phyloP scores from a whole-genome alignment of 768 basidiomycete species.

The Pleurotus sapidus region DNA sequence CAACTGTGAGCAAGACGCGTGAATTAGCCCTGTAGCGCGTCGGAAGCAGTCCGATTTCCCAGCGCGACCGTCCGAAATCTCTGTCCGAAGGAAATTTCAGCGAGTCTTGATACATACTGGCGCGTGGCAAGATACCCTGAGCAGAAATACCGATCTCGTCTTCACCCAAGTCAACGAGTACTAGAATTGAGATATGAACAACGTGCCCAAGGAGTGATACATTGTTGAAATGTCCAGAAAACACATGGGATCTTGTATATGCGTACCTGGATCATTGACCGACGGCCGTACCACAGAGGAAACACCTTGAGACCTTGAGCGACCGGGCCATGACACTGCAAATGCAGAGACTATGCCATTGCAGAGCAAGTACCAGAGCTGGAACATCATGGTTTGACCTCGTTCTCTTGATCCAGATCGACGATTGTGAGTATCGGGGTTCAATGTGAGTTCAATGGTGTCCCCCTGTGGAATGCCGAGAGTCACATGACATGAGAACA shows the following conservation, averaged over 20 bases:
- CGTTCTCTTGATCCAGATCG: no score
- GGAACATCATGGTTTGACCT: no score
- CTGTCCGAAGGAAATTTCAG: conserved; percentile 21
- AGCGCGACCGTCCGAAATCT: conserved; percentile 37
- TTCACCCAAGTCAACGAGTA: not conserved
- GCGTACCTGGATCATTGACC: conserved; percentile 1
- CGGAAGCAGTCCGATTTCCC: conserved; percentile 65
- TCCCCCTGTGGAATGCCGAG: no score
- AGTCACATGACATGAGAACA: no score
- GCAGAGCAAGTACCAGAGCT: not conserved
- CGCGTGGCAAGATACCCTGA: not conserved
- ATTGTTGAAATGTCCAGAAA: not conserved
- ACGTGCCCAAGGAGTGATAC: conserved; percentile 1
- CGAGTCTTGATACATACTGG: not conserved
- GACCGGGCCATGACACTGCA: not conserved
- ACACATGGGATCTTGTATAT: not conserved
- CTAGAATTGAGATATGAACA: conserved; percentile 3
- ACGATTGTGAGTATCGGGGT: no score
- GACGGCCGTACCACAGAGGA: not conserved
- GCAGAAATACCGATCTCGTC: not conserved
- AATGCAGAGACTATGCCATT: not conserved
- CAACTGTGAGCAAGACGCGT: conserved; percentile 48
- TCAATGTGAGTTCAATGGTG: no score
- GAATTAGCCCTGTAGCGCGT: conserved; percentile 44
- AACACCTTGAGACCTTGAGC: not conserved